phyloP scores from a whole-genome alignment of 2,329 filamentous ascomycete genomes.

The Epichloe sp. region DNA sequence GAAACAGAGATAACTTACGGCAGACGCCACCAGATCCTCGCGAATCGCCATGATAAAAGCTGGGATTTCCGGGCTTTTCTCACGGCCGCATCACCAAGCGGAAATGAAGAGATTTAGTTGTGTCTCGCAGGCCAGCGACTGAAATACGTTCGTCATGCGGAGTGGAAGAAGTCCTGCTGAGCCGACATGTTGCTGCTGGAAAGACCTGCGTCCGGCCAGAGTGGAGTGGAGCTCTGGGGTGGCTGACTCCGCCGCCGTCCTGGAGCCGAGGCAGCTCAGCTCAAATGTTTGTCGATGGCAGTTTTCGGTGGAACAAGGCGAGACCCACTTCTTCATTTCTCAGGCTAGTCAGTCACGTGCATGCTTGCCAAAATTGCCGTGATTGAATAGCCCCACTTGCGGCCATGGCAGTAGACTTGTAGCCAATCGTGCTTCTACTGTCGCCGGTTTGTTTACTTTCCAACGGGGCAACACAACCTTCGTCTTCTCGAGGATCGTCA shows the following conservation, averaged over 20 bases:
- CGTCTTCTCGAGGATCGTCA: not conserved
- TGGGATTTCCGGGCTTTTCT: slow-evolving; percentile 3
- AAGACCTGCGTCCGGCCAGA: slow-evolving; percentile 10
- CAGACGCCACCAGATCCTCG: slow-evolving; percentile 82
- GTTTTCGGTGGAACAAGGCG: not conserved
- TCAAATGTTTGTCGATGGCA: not conserved
- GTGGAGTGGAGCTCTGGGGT: slow-evolving; percentile 6
- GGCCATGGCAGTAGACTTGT: not conserved
- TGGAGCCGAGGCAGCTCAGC: slow-evolving; percentile 20
- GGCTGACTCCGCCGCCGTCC: slow-evolving; percentile 4
- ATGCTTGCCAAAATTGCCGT: not conserved
- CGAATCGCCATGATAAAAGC: slow-evolving; percentile 60
- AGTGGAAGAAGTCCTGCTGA: slow-evolving; percentile 11
- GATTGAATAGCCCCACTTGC: not conserved
- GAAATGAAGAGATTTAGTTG: slow-evolving; percentile 2
- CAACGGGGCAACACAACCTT: slow-evolving; percentile 25
- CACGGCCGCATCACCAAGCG: slow-evolving; percentile 13
- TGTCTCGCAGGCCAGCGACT: not conserved
- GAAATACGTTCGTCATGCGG: not conserved
- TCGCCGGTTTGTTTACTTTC: slow-evolving; percentile 30
- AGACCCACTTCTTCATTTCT: not conserved
- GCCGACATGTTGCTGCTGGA: slow-evolving; percentile 11
- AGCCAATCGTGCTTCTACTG: slow-evolving; percentile 15
- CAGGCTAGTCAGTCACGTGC: slow-evolving; percentile 14
- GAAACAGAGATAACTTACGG: slow-evolving; percentile 34